Base-by-base conservation (phyloP, 345 rosid species). In the Eucalyptus urophylla region DNA sequence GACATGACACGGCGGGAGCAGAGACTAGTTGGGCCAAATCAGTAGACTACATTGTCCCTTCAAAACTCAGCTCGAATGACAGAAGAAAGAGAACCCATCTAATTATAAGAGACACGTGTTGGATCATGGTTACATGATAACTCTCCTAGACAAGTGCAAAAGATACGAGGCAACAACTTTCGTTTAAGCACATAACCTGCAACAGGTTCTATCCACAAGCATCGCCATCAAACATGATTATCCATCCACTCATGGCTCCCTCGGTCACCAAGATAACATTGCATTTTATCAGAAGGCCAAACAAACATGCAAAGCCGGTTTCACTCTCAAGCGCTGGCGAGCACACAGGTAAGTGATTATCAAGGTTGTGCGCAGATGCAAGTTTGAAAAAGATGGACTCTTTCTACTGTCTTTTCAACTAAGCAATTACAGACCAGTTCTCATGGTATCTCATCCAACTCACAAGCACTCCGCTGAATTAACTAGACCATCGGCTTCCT, bases 301-400 rank as follows among this genome's bases (percentile, higher is more conserved):
- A 72, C 15, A 10, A 19, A 11, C 45, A 72, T 11, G 27, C 40
- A n/a, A 14, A 19, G 56, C 56, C 24, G 17, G 14, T 27, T 27
- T 6, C 31, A 11, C 0, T 12, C 15, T 27, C 67, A 60, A 12
- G 67, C 31, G 15, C 31, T 60, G 0, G n/a, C 31, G 14, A 58
- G 65, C 56, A 7, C 56, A 1, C 56, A 19, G 56, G 56, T 53
- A 19, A 53, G 69, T 60, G 69, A 60, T 53, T 53, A 27, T 60
- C 69, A 60, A 60, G 69, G 33, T 27, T 27, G 33, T 27, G n/a
- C 31, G 16, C 69, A 27, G 69, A 14, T 65, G 76, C 37, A 29
- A n/a, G 19, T 65, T 14, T 7, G 37, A 72, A 72, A 72, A 72
- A 10, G 8, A 19, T 6, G 6, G 19, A 37, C 45, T 10, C 81